phyloP scores from a whole-genome alignment of 139 green algal genomes.

The Yamagishiella unicocca region DNA sequence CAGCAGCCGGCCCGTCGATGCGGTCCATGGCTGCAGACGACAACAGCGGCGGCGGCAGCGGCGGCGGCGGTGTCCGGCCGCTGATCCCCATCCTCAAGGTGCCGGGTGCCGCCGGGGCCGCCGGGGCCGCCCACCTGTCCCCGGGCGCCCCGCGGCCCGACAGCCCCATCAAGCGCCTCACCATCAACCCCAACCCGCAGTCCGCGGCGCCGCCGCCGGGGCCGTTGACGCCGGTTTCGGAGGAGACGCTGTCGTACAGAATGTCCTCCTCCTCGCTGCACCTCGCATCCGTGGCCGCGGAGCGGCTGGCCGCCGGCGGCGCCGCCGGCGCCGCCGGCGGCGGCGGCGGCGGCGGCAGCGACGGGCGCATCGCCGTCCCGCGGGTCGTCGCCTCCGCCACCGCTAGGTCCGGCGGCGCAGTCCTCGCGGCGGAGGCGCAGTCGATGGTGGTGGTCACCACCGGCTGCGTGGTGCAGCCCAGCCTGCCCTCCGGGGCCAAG shows the following conservation, averaged over 20 bases:
- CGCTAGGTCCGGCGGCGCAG: neutral
- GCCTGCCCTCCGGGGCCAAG: neutral
- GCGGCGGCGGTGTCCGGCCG: neutral
- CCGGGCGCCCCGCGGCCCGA: too few species aligned
- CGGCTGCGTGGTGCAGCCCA: slow-evolving; percentile 23
- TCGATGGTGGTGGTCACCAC: slow-evolving; percentile 13
- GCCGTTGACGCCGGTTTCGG: neutral
- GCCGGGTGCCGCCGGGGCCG: too few species aligned
- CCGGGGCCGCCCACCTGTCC: too few species aligned
- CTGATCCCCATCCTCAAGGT: slow-evolving; percentile 37
- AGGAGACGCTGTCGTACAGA: neutral
- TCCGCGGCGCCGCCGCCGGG: neutral
- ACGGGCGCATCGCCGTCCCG: too few species aligned
- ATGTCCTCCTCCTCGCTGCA: neutral
- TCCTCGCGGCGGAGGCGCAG: neutral
- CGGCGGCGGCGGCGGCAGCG: neutral
- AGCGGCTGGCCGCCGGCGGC: neutral
- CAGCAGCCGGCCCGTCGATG: neutral
- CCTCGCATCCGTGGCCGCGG: neutral
- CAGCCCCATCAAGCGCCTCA: slow-evolving; percentile 17
- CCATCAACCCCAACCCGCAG: slow-evolving; percentile 25
- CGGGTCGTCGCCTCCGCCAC: neutral
- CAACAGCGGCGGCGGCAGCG: neutral
- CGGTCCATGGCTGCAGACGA: neutral
- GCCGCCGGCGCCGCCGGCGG: neutral